Conservation (phyloP, 208 protist genomes). For the Trypanosoma theileri region DNA sequence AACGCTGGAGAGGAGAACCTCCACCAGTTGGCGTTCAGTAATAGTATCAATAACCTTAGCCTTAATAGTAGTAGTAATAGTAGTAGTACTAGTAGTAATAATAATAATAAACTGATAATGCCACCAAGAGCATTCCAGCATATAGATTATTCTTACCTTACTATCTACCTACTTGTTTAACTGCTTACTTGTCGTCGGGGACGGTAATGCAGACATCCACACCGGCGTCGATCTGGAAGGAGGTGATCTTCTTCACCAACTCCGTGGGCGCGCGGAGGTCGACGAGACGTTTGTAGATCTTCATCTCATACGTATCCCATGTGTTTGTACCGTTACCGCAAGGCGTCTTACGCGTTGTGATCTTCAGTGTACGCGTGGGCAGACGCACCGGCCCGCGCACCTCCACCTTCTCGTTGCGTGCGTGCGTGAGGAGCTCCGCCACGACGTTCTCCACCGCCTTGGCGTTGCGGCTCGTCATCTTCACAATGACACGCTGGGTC, state of each 20-base stretch:
- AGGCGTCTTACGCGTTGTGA: slow-evolving; percentile 99
- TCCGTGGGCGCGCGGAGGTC: slow-evolving; percentile 93
- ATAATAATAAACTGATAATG: no score
- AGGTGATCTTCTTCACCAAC: slow-evolving; percentile 92
- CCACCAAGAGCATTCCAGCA: no score
- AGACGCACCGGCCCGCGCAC: slow-evolving; percentile 98
- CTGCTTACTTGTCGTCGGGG: slow-evolving; percentile 38
- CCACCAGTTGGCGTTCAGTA: slow-evolving; percentile 11
- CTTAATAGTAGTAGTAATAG: not conserved
- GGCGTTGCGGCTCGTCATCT: slow-evolving; percentile 96
- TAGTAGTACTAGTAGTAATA: no score
- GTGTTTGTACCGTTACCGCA: slow-evolving; percentile 99
- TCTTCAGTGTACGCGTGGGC: slow-evolving; percentile 97
- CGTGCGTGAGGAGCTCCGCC: slow-evolving; percentile 91
- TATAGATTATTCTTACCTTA: not conserved
- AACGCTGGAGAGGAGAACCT: slow-evolving; percentile 7
- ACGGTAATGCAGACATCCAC: slow-evolving; percentile 90
- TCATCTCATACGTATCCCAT: slow-evolving; percentile 99
- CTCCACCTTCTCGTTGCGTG: slow-evolving; percentile 94
- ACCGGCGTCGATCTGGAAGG: slow-evolving; percentile 85
- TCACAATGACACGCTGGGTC: slow-evolving; percentile 96
- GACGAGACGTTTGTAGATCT: slow-evolving; percentile 99
- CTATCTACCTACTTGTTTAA: not conserved
- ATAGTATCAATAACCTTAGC: not conserved
- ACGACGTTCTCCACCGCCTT: slow-evolving; percentile 98